Base-by-base conservation (phyloP, 805 yeast genomes). In the Wickerhamiella azyma region DNA sequence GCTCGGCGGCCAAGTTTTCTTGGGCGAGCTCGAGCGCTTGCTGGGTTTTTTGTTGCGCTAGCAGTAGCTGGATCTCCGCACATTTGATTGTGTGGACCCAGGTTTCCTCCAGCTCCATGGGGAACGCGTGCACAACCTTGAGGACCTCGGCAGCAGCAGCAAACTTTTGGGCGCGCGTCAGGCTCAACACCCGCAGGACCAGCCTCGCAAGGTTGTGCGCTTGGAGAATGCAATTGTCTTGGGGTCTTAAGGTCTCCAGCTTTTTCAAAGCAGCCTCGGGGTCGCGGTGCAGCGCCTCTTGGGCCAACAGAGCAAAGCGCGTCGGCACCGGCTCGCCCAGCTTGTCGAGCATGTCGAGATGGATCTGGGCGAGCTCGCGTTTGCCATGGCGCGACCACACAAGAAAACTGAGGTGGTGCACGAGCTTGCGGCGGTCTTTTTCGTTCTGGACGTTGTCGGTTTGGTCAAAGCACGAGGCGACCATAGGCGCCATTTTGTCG, bases 301-400 rank as follows among this genome's bases (percentile, higher is more conserved):
- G 17, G 16, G 33, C 38, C 5, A 41, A 39, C 19, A 26, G 26
- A 8, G 9, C 14, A 5, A 30, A 30, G 16, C 16, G 16, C 14
- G 11, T 5, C 5, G 14, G 16, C 7, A 7, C 8, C 33, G 11
- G 16, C 9, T 30, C n/a, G 16, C n/a, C 30, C 13, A 10, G 5
- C 30, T 28, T 9, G n/a, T 8, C 18, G 2, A 14, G 16, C 11
- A 41, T 21, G 2, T 29, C 33, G n/a, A 30, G 17, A 16, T 41
- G 44, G 32, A 37, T 16, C 26, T 32, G 38, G 14, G 44, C 44
- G 16, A 41, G 39, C 32, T 19, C 26, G 4, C 33, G 5, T 13
- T 41, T 41, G 11, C 44, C 44, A 13, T 30, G 33, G 13, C 26
- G 11, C 4, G 44, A 32, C 44, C 44, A 41, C 9, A 41, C 32